Percentiles rank a stretch among this genome's conserved stretches.
Evolutionary conservation across 169 alveolate species (phyloP).

Genomic region (Plasmodium inui): DNA sequence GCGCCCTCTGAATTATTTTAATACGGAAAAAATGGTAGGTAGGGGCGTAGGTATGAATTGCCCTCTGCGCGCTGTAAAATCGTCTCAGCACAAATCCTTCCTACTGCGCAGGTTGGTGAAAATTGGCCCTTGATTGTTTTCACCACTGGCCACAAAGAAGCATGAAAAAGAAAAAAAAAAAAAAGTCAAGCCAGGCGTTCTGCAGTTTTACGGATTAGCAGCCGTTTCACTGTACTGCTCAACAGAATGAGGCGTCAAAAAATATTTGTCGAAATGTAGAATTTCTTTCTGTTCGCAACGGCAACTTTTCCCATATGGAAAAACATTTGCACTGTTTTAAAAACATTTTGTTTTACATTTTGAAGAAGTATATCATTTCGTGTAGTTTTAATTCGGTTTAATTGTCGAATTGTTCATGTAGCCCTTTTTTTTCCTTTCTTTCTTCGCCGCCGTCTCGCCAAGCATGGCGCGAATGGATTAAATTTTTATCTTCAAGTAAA

Average conservation of each 20-base stretch:
- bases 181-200: background rate
- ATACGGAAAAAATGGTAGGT: background rate
- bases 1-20: background rate
- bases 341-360: background rate
- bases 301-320: background rate
- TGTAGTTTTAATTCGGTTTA: background rate
- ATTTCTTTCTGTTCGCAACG: background rate
- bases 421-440: background rate
- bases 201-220: background rate
- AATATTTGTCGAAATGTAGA: background rate
- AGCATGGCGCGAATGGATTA: background rate
- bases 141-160: background rate
- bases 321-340: background rate
- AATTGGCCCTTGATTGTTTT: background rate
- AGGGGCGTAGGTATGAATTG: background rate
- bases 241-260: constrained; percentile 14
- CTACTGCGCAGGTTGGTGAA: background rate
- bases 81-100: background rate
- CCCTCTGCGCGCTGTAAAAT: background rate
- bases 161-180: background rate
- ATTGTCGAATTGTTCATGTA: background rate
- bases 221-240: background rate
- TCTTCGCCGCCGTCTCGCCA: background rate
- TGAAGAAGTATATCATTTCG: background rate
- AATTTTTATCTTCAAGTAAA: background rate